phyloP scores from a whole-genome alignment of 306 rosid genomes.

The Cajanus cajan region DNA sequence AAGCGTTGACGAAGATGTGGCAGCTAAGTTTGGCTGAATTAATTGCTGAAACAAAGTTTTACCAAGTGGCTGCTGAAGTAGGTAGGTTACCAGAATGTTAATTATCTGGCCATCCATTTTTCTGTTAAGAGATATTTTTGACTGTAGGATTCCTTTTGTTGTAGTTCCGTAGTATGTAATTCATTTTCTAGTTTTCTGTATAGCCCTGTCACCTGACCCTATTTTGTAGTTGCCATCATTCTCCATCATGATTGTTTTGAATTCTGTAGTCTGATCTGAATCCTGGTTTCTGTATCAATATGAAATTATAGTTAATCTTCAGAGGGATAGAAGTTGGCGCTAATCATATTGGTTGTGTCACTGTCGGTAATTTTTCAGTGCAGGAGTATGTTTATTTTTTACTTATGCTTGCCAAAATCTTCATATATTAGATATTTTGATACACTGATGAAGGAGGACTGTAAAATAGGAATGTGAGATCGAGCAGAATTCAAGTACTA shows the following conservation, averaged over 20 bases:
- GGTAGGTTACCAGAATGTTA: constrained; percentile 55
- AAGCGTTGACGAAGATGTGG: constrained; percentile 23
- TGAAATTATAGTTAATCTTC: constrained; percentile 25
- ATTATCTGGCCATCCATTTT: constrained; percentile 43
- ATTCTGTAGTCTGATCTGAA: constrained; percentile 33
- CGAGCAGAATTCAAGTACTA: neutral
- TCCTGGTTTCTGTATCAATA: constrained; percentile 28
- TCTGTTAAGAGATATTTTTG: constrained; percentile 30
- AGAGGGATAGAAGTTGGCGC: constrained; percentile 27
- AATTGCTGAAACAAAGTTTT: constrained; percentile 18
- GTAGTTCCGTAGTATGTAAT: constrained; percentile 31
- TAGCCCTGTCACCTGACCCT: constrained; percentile 42
- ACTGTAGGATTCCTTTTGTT: constrained; percentile 38
- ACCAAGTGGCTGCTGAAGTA: constrained; percentile 40
- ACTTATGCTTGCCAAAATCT: neutral
- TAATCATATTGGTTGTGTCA: neutral
- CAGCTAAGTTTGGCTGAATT: constrained; percentile 18
- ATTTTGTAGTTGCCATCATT: constrained; percentile 40
- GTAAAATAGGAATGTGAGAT: neutral
- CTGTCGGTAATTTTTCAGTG: neutral
- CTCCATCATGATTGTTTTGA: constrained; percentile 30
- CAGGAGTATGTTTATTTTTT: neutral
- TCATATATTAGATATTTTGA: neutral
- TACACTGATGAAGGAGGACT: neutral
- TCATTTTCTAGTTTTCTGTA: constrained; percentile 38